These are phyloP conservation scores for Penicillium crystallinum DNA, from an alignment of 495 filamentous ascomycete genomes.

Conservation along the genomic window DNA sequence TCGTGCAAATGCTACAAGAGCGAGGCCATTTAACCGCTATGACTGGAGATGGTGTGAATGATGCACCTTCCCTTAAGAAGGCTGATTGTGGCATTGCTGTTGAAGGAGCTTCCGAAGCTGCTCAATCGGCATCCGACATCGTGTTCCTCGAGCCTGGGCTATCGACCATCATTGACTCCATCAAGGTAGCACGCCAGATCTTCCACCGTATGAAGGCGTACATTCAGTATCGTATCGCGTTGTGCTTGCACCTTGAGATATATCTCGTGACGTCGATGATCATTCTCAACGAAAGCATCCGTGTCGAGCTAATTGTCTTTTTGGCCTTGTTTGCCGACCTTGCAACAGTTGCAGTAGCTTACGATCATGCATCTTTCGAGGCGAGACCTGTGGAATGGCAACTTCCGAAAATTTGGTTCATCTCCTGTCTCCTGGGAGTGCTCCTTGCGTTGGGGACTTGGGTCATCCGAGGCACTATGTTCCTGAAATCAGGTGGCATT, in stretches of 20 bases:
- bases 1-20: slow-evolving; percentile 94
- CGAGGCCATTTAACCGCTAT: slow-evolving; percentile 95
- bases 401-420: slow-evolving; percentile 72
- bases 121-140: slow-evolving; percentile 69
- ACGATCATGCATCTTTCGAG: slow-evolving; percentile 69
- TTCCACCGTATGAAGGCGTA: slow-evolving; percentile 79
- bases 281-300: slow-evolving; percentile 67
- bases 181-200: slow-evolving; percentile 70
- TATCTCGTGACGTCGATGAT: slow-evolving; percentile 70
- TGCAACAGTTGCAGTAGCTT: slow-evolving; percentile 68
- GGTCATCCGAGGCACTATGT: slow-evolving; percentile 61
- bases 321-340: slow-evolving; percentile 69
- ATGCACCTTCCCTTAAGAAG: slow-evolving; percentile 93
- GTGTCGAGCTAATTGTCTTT: slow-evolving; percentile 64
- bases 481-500: slow-evolving; percentile 61
- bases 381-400: slow-evolving; percentile 70
- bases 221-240: slow-evolving; percentile 72
- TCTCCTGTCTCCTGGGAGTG: slow-evolving; percentile 58
- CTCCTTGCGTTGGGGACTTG: slow-evolving; percentile 64
- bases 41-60: slow-evolving; percentile 98
- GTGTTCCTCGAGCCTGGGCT: slow-evolving; percentile 70
- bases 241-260: slow-evolving; percentile 69
- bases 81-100: slow-evolving; percentile 75
- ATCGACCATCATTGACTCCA: slow-evolving; percentile 68
- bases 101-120: slow-evolving; percentile 68